Evolutionary conservation across 139 green algal genomes (phyloP).

Genomic region (Chlorella sorokiniana): DNA sequence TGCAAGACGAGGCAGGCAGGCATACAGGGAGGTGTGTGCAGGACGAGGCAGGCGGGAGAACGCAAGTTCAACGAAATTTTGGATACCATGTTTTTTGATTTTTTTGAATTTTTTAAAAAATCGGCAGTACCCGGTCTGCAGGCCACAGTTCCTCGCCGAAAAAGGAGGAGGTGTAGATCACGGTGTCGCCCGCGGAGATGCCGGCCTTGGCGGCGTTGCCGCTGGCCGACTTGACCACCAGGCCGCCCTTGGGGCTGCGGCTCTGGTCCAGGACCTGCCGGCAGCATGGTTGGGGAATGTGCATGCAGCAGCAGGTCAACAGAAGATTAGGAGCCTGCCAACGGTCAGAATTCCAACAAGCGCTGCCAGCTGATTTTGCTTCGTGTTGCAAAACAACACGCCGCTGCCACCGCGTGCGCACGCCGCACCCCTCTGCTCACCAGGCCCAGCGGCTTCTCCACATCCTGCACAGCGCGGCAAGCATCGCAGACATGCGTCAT

Average conservation of each 20-base stretch:
- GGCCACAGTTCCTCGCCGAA: slow-evolving; percentile 99
- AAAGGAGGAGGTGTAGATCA: slow-evolving; percentile 90
- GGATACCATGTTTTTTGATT: too few relatives aligned
- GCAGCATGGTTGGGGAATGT: too few relatives aligned
- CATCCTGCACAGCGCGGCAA: too few relatives aligned
- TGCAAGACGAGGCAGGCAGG: too few relatives aligned
- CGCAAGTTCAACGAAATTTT: too few relatives aligned
- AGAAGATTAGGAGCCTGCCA: background rate
- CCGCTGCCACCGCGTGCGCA: too few relatives aligned
- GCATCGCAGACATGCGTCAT: too few relatives aligned
- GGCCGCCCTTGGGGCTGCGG: slow-evolving; percentile 66
- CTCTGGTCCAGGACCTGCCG: slow-evolving; percentile 61
- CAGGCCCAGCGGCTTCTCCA: slow-evolving; percentile 92
- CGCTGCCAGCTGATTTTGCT: background rate
- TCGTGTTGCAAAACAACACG: too few relatives aligned
- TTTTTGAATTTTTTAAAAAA: too few relatives aligned
- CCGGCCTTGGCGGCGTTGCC: slow-evolving; percentile 94
- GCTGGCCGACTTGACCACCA: slow-evolving; percentile 73
- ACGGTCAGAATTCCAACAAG: background rate
- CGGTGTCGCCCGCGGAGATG: slow-evolving; percentile 80
- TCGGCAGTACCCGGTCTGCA: slow-evolving; percentile 78
- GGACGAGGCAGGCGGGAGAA: too few relatives aligned
- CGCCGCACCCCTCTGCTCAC: too few relatives aligned
- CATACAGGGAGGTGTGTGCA: too few relatives aligned
- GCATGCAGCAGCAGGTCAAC: background rate